These are phyloP conservation scores for Oryza rufipogon DNA, from an alignment of 176 grass and related monocot species.

Conservation along the genomic window DNA sequence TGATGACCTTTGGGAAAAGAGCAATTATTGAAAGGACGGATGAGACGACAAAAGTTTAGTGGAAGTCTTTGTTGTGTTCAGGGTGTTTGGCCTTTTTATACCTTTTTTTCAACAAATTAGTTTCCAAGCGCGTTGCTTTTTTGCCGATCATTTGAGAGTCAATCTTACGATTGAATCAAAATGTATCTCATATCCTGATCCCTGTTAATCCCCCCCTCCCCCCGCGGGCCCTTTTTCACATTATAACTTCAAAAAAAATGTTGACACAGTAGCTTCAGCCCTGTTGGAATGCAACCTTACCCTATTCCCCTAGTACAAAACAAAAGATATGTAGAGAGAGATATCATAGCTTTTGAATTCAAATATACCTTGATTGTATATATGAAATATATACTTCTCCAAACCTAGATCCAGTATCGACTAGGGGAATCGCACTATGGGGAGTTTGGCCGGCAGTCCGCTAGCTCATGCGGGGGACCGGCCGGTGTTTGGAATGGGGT, in stretches of 20 bases:
- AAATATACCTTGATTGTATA: too few relatives aligned
- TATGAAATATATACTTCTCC: too few relatives aligned
- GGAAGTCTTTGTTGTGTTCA: not conserved
- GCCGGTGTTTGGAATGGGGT: too few relatives aligned
- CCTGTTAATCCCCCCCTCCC: not conserved
- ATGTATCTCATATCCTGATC: not conserved
- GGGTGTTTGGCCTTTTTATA: not conserved
- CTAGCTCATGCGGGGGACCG: too few relatives aligned
- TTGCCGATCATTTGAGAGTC: not conserved
- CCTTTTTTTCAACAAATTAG: not conserved
- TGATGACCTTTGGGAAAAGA: not conserved
- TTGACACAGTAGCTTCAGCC: not conserved
- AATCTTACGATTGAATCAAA: not conserved
- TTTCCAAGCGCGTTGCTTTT: not conserved
- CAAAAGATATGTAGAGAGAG: too few relatives aligned
- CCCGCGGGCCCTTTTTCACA: too few relatives aligned
- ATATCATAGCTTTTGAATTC: too few relatives aligned
- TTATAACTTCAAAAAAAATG: too few relatives aligned
- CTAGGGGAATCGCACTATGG: too few relatives aligned
- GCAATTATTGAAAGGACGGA: constrained; percentile 6
- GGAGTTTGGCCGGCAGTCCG: too few relatives aligned
- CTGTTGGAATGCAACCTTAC: not conserved
- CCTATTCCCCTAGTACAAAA: not conserved
- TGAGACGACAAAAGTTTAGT: not conserved
- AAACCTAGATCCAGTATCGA: too few relatives aligned